Conservation (phyloP, 805 yeast species). For the Candida argentea region DNA sequence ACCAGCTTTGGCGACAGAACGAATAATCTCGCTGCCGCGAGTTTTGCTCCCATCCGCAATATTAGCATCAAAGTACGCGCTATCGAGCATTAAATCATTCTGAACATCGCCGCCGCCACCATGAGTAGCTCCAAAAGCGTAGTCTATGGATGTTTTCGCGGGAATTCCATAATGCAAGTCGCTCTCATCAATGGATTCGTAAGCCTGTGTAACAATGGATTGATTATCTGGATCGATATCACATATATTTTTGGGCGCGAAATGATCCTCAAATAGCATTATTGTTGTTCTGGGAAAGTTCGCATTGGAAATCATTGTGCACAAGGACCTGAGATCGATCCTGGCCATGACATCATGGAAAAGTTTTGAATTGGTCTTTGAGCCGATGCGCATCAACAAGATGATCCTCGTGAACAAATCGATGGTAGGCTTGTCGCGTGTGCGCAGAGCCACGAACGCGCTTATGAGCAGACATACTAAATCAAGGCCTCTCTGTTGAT, state of each 20-base stretch:
- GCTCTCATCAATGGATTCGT: conserved; percentile 44
- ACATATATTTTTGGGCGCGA: conserved; percentile 5
- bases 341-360: conserved; percentile 19
- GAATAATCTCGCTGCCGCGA: conserved; percentile 12
- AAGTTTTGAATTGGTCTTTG: conserved; percentile 14
- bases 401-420: conserved; percentile 13
- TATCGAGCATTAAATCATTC: conserved; percentile 40
- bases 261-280: conserved; percentile 37
- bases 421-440: conserved; percentile 4
- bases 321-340: conserved; percentile 19
- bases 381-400: conserved; percentile 31
- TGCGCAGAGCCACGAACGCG: conserved; percentile 4
- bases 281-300: conserved; percentile 33
- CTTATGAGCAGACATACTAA: conserved; percentile 5
- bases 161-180: conserved; percentile 65
- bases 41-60: conserved; percentile 6
- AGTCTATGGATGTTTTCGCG: conserved; percentile 39
- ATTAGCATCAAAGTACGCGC: conserved; percentile 46
- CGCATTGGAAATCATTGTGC: conserved; percentile 19
- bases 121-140: conserved; percentile 38
- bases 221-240: conserved; percentile 4
- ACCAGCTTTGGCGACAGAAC: conserved; percentile 41
- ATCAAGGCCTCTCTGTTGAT: conserved; percentile 6
- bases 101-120: conserved; percentile 18
- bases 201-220: conserved; percentile 26